Evolutionary conservation across 305 asterid species (phyloP), one percentile per base, ranked within the genome.

Genomic region (Fraxinus velutina): DNA sequence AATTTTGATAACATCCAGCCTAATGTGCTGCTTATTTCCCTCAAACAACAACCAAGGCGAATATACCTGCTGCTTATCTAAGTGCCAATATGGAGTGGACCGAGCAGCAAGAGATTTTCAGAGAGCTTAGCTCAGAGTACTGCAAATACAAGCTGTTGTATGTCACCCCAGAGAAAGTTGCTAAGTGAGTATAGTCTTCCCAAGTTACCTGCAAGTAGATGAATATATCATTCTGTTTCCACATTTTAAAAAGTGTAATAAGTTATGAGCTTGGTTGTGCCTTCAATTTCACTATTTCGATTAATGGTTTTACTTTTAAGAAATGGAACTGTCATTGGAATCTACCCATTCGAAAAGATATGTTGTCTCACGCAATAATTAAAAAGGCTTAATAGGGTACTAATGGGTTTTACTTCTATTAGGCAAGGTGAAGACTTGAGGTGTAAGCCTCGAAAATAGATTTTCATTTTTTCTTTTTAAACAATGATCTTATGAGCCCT

Each of bases 121-220:
- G 98, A 84, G 99, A 96, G 88, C 92, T 94, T 73, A 89, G 57
- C 85, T 89, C 97, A 82, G 94, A 90, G 68, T 73, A 83, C 84
- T 91, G 96, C 89, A 91, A 83, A 85, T 93, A 93, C 94, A 92
- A 91, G 89, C 90, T 96, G 84, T 87, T 93, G 74, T 96, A 92
- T 88, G 98, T 96, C 88, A 96, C 99, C 84, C 99, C 99, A 44
- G 98, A 96, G 90, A 96, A 96, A 88, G 93, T 96, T 76, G 98
- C 99, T 44, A 96, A 86, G 99, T 94, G 85, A 82, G 98, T 93
- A 75, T 76, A 52, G 79, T 44, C 77, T 82, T 70, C 70, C 76
- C 62, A 76, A 27, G 33, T 80, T 47, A 81, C 55, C 47, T 62
- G 21, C 83, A 73, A 72, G 80, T 75, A 73, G 72, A 74, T 52